Evolutionary conservation across 169 alveolate species (phyloP).

Genomic region (Plasmodium malariae): DNA sequence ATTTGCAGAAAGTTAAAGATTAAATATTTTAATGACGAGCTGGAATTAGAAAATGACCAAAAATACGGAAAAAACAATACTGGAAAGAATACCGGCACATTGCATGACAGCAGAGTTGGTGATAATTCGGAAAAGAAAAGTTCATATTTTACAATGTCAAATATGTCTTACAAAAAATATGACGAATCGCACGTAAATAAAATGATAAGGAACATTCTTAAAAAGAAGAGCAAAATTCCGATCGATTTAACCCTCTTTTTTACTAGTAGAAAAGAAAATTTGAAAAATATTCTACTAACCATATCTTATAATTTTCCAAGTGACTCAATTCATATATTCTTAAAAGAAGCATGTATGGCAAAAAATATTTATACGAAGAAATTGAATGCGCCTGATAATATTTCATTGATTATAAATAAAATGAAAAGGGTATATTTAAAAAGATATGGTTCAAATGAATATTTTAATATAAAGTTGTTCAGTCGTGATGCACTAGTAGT

Average conservation of each 20-base stretch:
- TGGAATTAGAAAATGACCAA: too few relatives aligned
- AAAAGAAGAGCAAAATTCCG: constrained; percentile 34
- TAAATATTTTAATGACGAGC: too few relatives aligned
- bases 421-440: constrained; percentile 38
- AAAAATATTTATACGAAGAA: constrained; percentile 17
- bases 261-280: constrained; percentile 44
- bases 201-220: neutral
- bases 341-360: constrained; percentile 58
- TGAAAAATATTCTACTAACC: constrained; percentile 40
- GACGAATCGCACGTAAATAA: constrained; percentile 1
- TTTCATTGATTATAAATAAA: neutral
- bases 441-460: neutral
- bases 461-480: constrained; percentile 22
- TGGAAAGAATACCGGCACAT: too few relatives aligned
- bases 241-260: constrained; percentile 22
- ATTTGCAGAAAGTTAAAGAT: too few relatives aligned
- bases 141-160: neutral
- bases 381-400: constrained; percentile 8
- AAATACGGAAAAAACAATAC: too few relatives aligned
- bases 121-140: too few relatives aligned
- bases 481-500: constrained; percentile 14
- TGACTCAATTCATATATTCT: constrained; percentile 23
- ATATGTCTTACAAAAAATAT: neutral
- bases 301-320: constrained; percentile 39
- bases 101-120: too few relatives aligned